Conservation (phyloP, 208 protist species). For the Giardia duodenalis region DNA sequence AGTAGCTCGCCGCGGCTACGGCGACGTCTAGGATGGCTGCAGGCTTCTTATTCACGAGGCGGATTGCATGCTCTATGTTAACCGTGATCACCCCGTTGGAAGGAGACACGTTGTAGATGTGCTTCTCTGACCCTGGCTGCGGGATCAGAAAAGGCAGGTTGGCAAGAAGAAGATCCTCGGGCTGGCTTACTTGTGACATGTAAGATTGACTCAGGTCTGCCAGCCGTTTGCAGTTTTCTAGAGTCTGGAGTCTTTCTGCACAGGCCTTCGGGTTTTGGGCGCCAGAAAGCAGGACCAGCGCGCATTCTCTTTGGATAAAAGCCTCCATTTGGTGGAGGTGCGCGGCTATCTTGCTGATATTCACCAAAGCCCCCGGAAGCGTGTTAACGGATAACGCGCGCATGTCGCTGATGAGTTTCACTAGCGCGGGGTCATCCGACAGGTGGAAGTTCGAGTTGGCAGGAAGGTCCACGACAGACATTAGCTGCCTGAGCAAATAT, state of each 20-base stretch:
- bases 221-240: background rate
- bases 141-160: background rate
- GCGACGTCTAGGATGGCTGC: background rate
- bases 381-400: background rate
- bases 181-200: background rate
- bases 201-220: background rate
- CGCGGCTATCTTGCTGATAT: background rate
- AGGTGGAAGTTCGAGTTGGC: background rate
- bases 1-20: background rate
- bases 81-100: background rate
- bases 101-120: background rate
- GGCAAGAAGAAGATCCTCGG: background rate
- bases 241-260: background rate
- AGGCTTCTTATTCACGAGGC: background rate
- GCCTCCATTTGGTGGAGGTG: background rate
- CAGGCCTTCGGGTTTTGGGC: background rate
- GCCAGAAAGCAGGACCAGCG: background rate
- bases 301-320: background rate
- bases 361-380: background rate
- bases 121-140: background rate
- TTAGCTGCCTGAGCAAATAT: background rate
- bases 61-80: background rate
- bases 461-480: background rate
- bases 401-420: background rate
- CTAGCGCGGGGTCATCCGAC: background rate